These are phyloP conservation scores for Trichophyton rubrum DNA, from an alignment of 2,329 filamentous ascomycete species.

Conservation along the genomic window DNA sequence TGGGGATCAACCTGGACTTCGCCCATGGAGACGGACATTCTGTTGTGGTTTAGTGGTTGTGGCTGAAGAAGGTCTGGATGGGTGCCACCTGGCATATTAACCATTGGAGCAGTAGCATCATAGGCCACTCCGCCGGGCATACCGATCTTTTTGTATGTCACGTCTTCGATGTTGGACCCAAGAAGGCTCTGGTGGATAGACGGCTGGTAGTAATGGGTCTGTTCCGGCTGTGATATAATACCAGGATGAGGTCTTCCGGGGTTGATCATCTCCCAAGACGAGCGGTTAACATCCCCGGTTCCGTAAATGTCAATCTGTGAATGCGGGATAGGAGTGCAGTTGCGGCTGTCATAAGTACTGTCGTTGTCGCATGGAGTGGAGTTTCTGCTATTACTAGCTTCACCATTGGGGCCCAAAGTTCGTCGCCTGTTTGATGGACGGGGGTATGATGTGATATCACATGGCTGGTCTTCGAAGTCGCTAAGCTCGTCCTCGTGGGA, in stretches of 20 bases:
- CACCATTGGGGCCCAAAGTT: slow-evolving; percentile 19
- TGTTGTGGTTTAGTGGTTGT: slow-evolving; percentile 16
- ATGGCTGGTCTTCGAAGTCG: slow-evolving; percentile 26
- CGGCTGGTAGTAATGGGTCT: slow-evolving; percentile 42
- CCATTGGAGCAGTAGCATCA: slow-evolving; percentile 23
- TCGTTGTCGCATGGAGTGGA: slow-evolving; percentile 25
- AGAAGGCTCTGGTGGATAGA: slow-evolving; percentile 32
- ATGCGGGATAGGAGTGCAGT: slow-evolving; percentile 12
- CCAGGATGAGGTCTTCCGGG: slow-evolving; percentile 38
- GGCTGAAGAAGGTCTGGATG: slow-evolving; percentile 33
- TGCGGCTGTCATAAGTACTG: slow-evolving; percentile 13
- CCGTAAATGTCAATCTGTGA: slow-evolving; percentile 8
- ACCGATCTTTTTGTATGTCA: slow-evolving; percentile 31
- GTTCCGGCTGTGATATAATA: slow-evolving; percentile 34
- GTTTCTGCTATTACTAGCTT: slow-evolving; percentile 22
- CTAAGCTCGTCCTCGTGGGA: slow-evolving; percentile 27
- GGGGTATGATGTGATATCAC: slow-evolving; percentile 15
- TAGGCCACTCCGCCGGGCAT: slow-evolving; percentile 22
- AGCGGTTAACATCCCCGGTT: slow-evolving; percentile 23
- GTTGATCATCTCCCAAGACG: slow-evolving; percentile 42
- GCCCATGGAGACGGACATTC: slow-evolving; percentile 17
- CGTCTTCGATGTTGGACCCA: slow-evolving; percentile 28
- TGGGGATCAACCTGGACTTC: slow-evolving; percentile 32
- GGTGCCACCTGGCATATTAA: slow-evolving; percentile 31
- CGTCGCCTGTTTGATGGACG: slow-evolving; percentile 14